Evolutionary conservation across 1,139 yeast genomes (phyloP).

Genomic region (Kazachstania sp.): DNA sequence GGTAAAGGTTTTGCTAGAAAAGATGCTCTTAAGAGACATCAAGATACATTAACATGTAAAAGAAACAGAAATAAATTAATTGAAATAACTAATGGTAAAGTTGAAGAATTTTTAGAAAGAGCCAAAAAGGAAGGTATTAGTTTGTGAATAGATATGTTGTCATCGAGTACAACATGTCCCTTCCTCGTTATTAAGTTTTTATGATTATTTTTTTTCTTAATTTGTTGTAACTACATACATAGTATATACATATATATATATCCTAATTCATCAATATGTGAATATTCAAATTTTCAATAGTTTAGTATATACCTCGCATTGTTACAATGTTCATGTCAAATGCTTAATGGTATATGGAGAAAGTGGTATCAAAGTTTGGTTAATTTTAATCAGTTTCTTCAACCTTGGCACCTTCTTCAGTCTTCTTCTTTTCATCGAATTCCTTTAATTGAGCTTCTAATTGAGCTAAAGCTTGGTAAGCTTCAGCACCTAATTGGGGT

Average conservation of each 20-base stretch:
- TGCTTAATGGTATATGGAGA: too few relatives aligned
- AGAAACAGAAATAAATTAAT: constrained; percentile 48
- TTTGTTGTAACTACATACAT: constrained; percentile 1
- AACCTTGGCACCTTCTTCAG: constrained; percentile 21
- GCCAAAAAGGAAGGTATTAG: constrained; percentile 16
- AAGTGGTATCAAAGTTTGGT: too few relatives aligned
- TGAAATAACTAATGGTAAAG: constrained; percentile 23
- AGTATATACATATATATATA: too few relatives aligned
- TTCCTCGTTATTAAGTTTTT: neutral
- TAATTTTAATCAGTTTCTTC: constrained; percentile 12
- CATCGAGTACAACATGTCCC: neutral
- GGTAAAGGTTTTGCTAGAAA: constrained; percentile 78
- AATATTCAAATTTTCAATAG: too few relatives aligned
- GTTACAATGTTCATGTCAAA: too few relatives aligned
- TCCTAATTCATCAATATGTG: too few relatives aligned
- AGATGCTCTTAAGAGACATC: constrained; percentile 69
- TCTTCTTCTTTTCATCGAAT: constrained; percentile 31
- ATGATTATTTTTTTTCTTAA: neutral
- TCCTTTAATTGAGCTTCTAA: constrained; percentile 82
- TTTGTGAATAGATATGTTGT: constrained; percentile 5
- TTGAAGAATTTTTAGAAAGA: constrained; percentile 23
- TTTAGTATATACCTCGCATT: too few relatives aligned
- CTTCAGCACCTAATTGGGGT: constrained; percentile 95
- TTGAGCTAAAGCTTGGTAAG: constrained; percentile 80
- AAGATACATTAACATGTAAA: constrained; percentile 64